phyloP scores from a whole-genome alignment of 345 rosid species.

The Geranium rotundifolium region DNA sequence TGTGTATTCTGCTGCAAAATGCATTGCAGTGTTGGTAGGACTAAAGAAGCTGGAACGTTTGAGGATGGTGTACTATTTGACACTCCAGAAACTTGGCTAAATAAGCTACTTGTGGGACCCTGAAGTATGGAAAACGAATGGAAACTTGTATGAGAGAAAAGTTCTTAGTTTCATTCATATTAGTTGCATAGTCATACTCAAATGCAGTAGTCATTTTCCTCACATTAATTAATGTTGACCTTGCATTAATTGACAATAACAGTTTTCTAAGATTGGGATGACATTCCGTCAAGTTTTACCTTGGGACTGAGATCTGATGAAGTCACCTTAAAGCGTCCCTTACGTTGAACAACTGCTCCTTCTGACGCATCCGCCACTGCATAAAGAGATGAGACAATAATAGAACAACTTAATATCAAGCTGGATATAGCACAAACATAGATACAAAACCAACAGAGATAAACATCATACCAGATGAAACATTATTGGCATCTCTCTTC shows the following conservation, averaged over 20 bases:
- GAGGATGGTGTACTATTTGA: constrained; percentile 36
- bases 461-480: constrained; percentile 31
- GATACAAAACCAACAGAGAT: not conserved
- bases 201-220: not conserved
- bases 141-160: constrained; percentile 20
- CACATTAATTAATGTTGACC: too few relatives aligned
- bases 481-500: constrained; percentile 53
- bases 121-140: constrained; percentile 19
- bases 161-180: constrained; percentile 15
- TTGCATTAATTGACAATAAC: too few relatives aligned
- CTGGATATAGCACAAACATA: constrained; percentile 3
- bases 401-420: constrained; percentile 3
- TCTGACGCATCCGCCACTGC: constrained; percentile 68
- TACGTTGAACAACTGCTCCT: constrained; percentile 68
- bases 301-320: constrained; percentile 75
- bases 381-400: constrained; percentile 4
- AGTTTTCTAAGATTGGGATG: not conserved
- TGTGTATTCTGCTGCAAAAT: constrained; percentile 70
- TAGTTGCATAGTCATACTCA: not conserved
- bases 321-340: constrained; percentile 90
- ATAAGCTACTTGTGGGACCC: constrained; percentile 50
- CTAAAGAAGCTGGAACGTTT: constrained; percentile 31
- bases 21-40: constrained; percentile 67
- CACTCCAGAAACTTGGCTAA: constrained; percentile 35
- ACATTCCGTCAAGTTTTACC: constrained; percentile 26